Evolutionary conservation across 345 rosid genomes (phyloP).

Genomic region (Syzygium jambos): DNA sequence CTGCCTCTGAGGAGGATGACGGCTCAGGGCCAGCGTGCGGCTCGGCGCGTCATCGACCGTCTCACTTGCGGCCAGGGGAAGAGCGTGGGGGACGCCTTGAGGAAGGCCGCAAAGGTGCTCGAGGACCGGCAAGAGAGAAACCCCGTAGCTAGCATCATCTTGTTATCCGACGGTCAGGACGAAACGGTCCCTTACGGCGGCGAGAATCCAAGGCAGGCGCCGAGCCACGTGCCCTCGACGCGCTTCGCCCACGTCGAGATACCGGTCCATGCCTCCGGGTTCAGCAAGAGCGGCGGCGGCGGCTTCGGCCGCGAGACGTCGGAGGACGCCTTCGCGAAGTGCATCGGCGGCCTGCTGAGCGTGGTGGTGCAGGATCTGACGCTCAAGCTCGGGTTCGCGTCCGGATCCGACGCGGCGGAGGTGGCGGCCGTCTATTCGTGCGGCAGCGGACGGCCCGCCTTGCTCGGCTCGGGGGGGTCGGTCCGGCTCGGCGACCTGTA

Average conservation of each 20-base stretch:
- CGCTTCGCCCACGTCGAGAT: constrained; percentile 71
- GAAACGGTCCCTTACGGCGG: constrained; percentile 15
- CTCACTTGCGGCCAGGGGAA: constrained; percentile 52
- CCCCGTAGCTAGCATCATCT: constrained; percentile 60
- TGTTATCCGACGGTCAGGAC: constrained; percentile 54
- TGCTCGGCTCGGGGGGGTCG: constrained; percentile 45
- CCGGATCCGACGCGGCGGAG: constrained; percentile 64
- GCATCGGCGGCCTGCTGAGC: constrained; percentile 49
- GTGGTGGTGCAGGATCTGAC: constrained; percentile 70
- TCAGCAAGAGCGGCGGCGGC: constrained; percentile 44
- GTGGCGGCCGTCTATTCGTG: constrained; percentile 66
- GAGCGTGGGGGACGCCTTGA: constrained; percentile 48
- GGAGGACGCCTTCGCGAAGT: constrained; percentile 60
- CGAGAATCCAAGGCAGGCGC: constrained; percentile 11
- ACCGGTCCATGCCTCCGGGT: constrained; percentile 53
- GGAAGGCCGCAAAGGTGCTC: constrained; percentile 72
- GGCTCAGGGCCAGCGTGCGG: constrained; percentile 53
- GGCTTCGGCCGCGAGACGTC: constrained; percentile 46
- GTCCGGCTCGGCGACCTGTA: constrained; percentile 65
- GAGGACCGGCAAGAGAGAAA: constrained; percentile 80
- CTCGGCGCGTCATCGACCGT: constrained; percentile 49
- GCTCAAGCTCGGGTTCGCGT: constrained; percentile 48
- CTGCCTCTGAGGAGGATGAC: constrained; percentile 76
- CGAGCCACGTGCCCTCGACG: constrained; percentile 32
- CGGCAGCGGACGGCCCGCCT: constrained; percentile 38